These are phyloP conservation scores for Lachancea meyersii DNA, from an alignment of 805 yeast species.

Conservation along the genomic window DNA sequence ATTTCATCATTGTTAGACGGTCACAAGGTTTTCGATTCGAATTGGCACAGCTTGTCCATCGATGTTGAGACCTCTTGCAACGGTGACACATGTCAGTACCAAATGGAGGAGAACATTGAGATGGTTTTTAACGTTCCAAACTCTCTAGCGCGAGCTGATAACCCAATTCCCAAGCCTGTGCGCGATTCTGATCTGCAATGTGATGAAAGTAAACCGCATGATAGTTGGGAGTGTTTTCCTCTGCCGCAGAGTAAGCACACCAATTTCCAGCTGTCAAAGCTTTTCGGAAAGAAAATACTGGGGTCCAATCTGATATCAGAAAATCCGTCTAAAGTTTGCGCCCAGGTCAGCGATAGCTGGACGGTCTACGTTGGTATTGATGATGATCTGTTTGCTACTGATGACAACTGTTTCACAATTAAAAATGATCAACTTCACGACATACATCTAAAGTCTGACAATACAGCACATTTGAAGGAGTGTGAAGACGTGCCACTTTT, in stretches of 20 bases:
- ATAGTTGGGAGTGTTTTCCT: constrained; percentile 75
- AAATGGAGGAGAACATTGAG: constrained; percentile 61
- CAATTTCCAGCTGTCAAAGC: constrained; percentile 49
- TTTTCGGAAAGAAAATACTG: constrained; percentile 63
- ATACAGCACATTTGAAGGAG: constrained; percentile 40
- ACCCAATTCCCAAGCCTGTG: constrained; percentile 76
- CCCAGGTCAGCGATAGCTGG: constrained; percentile 46
- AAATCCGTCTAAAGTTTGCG: constrained; percentile 35
- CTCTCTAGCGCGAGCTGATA: constrained; percentile 51
- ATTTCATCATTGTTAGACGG: constrained; percentile 81
- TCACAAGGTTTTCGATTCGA: constrained; percentile 80
- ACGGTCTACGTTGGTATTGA: constrained; percentile 32
- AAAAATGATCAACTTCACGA: constrained; percentile 24
- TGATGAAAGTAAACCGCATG: constrained; percentile 54
- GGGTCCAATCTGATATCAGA: constrained; percentile 60
- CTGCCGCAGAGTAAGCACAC: constrained; percentile 43
- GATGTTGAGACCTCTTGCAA: constrained; percentile 61
- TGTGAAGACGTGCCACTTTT: constrained; percentile 51
- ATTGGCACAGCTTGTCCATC: constrained; percentile 91
- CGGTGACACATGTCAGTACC: constrained; percentile 40
- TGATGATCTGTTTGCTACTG: constrained; percentile 29
- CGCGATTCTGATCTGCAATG: constrained; percentile 68
- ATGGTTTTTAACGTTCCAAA: constrained; percentile 67
- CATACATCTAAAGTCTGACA: constrained; percentile 33
- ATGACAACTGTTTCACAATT: constrained; percentile 36